Evolutionary conservation across 495 filamentous ascomycete species (phyloP).

Genomic region (Xylaria curta): DNA sequence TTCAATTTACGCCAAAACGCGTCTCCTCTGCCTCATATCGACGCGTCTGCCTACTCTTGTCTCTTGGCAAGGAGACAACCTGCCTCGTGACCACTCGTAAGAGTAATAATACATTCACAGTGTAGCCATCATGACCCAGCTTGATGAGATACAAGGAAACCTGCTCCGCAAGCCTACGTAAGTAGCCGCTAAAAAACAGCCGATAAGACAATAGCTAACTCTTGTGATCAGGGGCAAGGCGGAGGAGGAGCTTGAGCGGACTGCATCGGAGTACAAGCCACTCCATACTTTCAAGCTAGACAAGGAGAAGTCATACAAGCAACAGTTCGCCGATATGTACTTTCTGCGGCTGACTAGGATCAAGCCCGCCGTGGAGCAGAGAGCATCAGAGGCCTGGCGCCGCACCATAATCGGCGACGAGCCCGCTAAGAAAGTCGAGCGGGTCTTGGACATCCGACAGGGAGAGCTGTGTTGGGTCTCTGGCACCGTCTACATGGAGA

Average conservation of each 20-base stretch:
- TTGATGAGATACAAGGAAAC: constrained; percentile 34
- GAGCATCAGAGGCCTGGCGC: constrained; percentile 78
- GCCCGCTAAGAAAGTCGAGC: constrained; percentile 72
- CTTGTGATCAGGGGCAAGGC: constrained; percentile 45
- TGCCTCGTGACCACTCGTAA: neutral
- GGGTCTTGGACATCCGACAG: constrained; percentile 94
- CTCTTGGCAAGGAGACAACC: constrained; percentile 10
- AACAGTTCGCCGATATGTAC: constrained; percentile 98
- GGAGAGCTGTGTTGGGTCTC: constrained; percentile 95
- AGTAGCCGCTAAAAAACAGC: constrained; percentile 19
- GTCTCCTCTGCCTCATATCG: constrained; percentile 28
- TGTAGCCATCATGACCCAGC: neutral
- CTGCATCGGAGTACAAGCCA: constrained; percentile 73
- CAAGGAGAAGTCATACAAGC: constrained; percentile 79
- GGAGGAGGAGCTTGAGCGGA: constrained; percentile 48
- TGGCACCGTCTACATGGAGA: constrained; percentile 95
- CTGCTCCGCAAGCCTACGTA: constrained; percentile 50
- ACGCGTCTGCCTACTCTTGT: constrained; percentile 33
- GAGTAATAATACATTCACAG: neutral
- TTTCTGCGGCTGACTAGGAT: constrained; percentile 88
- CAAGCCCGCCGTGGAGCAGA: constrained; percentile 79
- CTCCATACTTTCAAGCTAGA: constrained; percentile 74
- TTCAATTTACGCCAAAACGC: constrained; percentile 43
- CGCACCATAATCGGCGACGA: constrained; percentile 81
- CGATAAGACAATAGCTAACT: constrained; percentile 26